These are phyloP conservation scores for Suillus sp. DNA, from an alignment of 768 basidiomycete species.

Conservation along the genomic window DNA sequence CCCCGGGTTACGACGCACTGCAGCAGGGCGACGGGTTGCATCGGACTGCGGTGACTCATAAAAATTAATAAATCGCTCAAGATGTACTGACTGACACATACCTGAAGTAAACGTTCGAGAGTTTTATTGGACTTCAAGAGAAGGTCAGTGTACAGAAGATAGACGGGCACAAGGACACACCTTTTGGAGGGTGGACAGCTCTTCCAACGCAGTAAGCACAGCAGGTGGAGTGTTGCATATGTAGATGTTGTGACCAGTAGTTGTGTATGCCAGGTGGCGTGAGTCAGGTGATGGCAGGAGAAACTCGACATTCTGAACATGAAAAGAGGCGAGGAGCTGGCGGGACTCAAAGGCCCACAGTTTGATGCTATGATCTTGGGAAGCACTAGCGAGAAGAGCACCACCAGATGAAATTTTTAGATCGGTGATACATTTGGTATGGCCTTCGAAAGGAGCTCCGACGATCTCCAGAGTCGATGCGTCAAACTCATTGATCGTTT, in stretches of 20 bases:
- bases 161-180: neutral
- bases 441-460: neutral
- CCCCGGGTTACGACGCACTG: neutral
- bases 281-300: neutral
- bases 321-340: neutral
- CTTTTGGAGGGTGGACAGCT: neutral
- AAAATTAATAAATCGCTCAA: neutral
- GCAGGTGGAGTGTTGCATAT: neutral
- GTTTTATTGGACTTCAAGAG: neutral
- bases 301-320: neutral
- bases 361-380: neutral
- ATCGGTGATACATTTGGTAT: neutral
- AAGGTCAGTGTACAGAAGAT: neutral
- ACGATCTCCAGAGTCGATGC: neutral
- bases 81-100: neutral
- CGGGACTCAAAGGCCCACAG: neutral
- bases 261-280: neutral
- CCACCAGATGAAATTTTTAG: neutral
- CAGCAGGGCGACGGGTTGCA: neutral
- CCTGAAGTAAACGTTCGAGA: neutral
- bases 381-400: constrained; percentile 1
- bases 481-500: neutral
- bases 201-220: neutral
- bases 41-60: neutral
- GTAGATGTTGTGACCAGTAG: neutral